Base-by-base conservation (phyloP, 2,329 filamentous ascomycete genomes). In the Claviceps digitariae region DNA sequence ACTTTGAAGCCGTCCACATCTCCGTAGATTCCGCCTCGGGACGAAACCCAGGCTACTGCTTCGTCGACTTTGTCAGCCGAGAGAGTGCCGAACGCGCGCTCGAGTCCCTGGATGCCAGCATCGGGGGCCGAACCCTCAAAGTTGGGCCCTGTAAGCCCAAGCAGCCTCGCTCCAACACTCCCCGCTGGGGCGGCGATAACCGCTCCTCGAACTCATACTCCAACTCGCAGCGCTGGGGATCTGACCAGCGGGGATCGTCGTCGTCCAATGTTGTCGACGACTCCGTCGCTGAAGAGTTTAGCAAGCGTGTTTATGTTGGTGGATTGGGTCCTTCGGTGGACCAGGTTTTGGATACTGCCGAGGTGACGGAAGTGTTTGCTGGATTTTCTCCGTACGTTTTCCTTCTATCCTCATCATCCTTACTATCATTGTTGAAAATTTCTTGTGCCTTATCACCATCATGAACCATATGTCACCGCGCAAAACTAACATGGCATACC, bases 1-100 rank as follows among this genome's bases (percentile, higher is more conserved):
- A 64, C 15, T 67, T 67, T 54, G 73, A 77, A 58, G 77, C 78
- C 48, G 78, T 87, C 57, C 81, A 84, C 63, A 83, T 88, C 60
- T 82, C 82, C 1, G 74, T 84, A 52, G 83, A 88, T 60, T 77
- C 82, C 1, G 79, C 84, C 64, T 84, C 78, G 31, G 79, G 76
- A 43, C 74, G 83, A 46, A 88, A 87, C 63, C 83, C 83, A 0
- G 84, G 82, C 40, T 54, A 54, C 68, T 88, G 84, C 69, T 88
- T 89, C 60, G 78, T 87, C 47, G 84, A 88, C 61, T 78, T 88
- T 54, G 66, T 67, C 47, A 74, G 72, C 48, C 73, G 73, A 47
- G 77, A 78, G 29, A 71, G 79, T 31, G 83, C 83, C 3, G 72
- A 78, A 4, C 56, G 57, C 1, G 60, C 59, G 65, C 79, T 87